Evolutionary conservation across 768 basidiomycete species (phyloP), one percentile per base, ranked within the genome.

Genomic region (Collybia sp.): DNA sequence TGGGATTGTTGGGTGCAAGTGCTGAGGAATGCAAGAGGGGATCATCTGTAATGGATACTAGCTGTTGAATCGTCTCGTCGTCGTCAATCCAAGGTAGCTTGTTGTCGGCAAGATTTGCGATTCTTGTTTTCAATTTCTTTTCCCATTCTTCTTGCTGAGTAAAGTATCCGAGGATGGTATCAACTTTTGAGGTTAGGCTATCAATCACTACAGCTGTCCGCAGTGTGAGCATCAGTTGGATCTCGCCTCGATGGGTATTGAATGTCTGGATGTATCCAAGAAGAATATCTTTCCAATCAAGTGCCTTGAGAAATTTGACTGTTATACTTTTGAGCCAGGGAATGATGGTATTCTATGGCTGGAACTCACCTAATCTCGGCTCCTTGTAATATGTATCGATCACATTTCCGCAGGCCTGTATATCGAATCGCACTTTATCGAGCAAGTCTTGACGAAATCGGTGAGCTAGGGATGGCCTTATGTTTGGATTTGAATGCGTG

Each of bases 311-410:
- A 40, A 57, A 55, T 36, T 55, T 56, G 17, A 52, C 56, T 57
- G 18, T 33, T 30, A 46, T 18, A 20, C 8, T 25, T 25, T 25
- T 25, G 25, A 8, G 25, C 8, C 25, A 25, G 25, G 25, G 8
- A 25, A 25, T 25, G 25, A 25, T 25, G 25, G 8, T 25, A 8
- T 8, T 8, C 25, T 12, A 35, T 4, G 5, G 12, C n/a, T 11
- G 6, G 12, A 25, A 12, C 54, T n/a, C 17, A 60, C 58, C 51
- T 2, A 60, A 42, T 20, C 52, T 51, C 15, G 42, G 30, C 36
- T 53, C 54, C 31, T 54, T 57, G 19, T 56, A 54, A 33, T 58
- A 58, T 12, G 58, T 55, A 43, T 60, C 58, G 36, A 60, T 53
- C 16, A 54, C 55, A 43, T 58, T 58, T 4, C 50, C 52, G 18